Evolutionary conservation across 495 filamentous ascomycete species (phyloP).

Genomic region (Letharia columbiana): DNA sequence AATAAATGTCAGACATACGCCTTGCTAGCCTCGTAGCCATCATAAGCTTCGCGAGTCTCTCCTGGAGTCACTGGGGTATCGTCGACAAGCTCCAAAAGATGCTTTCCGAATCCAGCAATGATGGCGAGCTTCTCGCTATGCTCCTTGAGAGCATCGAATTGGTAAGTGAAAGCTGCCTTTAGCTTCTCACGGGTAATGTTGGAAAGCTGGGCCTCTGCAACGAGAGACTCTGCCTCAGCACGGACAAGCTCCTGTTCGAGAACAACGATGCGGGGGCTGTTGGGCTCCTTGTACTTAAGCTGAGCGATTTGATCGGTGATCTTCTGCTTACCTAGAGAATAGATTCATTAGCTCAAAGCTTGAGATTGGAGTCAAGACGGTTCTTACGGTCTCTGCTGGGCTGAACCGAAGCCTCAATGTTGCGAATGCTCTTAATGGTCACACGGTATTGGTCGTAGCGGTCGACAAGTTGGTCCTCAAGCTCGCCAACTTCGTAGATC

Average conservation of each 20-base stretch:
- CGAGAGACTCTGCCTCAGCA: slow-evolving; percentile 94
- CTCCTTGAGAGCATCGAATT: slow-evolving; percentile 94
- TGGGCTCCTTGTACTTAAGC: slow-evolving; percentile 98
- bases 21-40: slow-evolving; percentile 97
- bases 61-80: slow-evolving; percentile 95
- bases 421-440: slow-evolving; percentile 97
- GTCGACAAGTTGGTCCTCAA: slow-evolving; percentile 96
- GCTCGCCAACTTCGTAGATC: slow-evolving; percentile 96
- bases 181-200: slow-evolving; percentile 99
- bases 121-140: slow-evolving; percentile 98
- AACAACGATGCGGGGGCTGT: slow-evolving; percentile 92
- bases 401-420: slow-evolving; percentile 97
- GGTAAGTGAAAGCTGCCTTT: slow-evolving; percentile 95
- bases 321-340: slow-evolving; percentile 75
- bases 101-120: slow-evolving; percentile 95
- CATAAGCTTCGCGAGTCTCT: slow-evolving; percentile 91
- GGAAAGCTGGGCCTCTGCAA: slow-evolving; percentile 93
- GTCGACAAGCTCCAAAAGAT: slow-evolving; percentile 88
- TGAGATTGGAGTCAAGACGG: not conserved
- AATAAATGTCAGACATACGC: slow-evolving; percentile 37
- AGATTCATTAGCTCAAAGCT: not conserved
- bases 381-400: slow-evolving; percentile 88
- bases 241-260: slow-evolving; percentile 98
- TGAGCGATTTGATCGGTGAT: slow-evolving; percentile 98
- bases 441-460: slow-evolving; percentile 98